phyloP scores from a whole-genome alignment of 2,329 filamentous ascomycete genomes.

The Talaromyces atroroseus region DNA sequence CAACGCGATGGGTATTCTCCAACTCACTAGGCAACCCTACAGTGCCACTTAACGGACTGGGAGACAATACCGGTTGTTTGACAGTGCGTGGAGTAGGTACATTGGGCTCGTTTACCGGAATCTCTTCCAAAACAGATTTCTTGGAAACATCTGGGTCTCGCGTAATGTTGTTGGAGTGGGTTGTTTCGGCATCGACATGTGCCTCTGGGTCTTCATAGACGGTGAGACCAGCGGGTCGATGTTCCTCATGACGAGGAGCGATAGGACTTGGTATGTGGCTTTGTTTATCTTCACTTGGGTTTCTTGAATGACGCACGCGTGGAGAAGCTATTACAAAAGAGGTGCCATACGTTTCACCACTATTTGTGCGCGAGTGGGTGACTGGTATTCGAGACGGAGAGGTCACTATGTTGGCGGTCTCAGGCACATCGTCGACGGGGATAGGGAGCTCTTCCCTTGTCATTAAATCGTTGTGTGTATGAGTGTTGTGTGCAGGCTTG shows the following conservation, averaged over 20 bases:
- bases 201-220: constrained; percentile 52
- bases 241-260: constrained; percentile 8
- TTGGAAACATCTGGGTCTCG: constrained; percentile 3
- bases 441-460: neutral
- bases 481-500: neutral
- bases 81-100: constrained; percentile 19
- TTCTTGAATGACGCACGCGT: constrained; percentile 10
- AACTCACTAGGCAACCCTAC: neutral
- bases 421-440: neutral
- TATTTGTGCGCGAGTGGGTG: constrained; percentile 12
- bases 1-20: constrained; percentile 22
- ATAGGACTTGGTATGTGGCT: constrained; percentile 10
- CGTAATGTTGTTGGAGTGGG: constrained; percentile 7
- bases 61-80: constrained; percentile 18
- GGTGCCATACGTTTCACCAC: constrained; percentile 12
- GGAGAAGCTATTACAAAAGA: constrained; percentile 12
- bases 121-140: constrained; percentile 30
- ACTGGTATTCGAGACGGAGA: constrained; percentile 14
- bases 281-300: constrained; percentile 10
- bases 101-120: constrained; percentile 34
- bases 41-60: constrained; percentile 1
- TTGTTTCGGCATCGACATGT: constrained; percentile 16
- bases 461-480: neutral
- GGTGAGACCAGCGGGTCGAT: constrained; percentile 25
- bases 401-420: neutral